Conservation (phyloP, 2,329 filamentous ascomycete species). For the Stemphylium lycopersici region DNA sequence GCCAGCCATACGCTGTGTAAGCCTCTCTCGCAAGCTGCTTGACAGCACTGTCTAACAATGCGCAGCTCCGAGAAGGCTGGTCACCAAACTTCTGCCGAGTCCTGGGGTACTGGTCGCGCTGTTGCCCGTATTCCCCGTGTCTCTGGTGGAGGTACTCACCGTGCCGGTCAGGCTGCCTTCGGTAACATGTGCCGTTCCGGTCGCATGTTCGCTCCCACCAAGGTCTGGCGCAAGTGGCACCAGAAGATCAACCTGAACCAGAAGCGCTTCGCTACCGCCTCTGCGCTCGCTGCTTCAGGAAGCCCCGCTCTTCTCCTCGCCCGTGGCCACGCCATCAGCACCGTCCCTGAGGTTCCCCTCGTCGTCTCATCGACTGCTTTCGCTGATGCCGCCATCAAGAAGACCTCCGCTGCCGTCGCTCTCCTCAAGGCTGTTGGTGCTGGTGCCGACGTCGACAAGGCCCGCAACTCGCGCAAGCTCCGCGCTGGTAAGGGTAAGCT, state of each 20-base stretch:
- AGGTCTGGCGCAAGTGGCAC: slow-evolving; percentile 99
- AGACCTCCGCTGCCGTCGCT: slow-evolving; percentile 84
- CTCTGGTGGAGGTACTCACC: slow-evolving; percentile 99
- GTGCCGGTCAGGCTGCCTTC: slow-evolving; percentile 99
- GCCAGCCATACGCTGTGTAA: slow-evolving; percentile 98
- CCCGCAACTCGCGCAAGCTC: slow-evolving; percentile 94
- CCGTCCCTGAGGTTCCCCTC: slow-evolving; percentile 93
- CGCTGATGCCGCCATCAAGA: slow-evolving; percentile 76
- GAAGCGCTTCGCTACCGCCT: slow-evolving; percentile 98
- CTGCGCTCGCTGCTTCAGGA: slow-evolving; percentile 94
- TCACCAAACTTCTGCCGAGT: slow-evolving; percentile 99
- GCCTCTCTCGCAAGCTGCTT: slow-evolving; percentile 13
- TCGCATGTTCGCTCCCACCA: slow-evolving; percentile 99
- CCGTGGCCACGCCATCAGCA: slow-evolving; percentile 93
- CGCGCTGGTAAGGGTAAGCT: slow-evolving; percentile 99
- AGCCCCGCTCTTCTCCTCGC: slow-evolving; percentile 93
- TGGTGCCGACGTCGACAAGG: slow-evolving; percentile 89
- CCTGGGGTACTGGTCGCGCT: slow-evolving; percentile 97
- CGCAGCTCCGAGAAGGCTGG: slow-evolving; percentile 86
- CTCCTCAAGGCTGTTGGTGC: slow-evolving; percentile 93
- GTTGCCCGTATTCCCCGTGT: slow-evolving; percentile 99
- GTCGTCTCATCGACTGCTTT: slow-evolving; percentile 93
- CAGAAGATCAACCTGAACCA: slow-evolving; percentile 99
- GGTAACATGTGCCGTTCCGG: slow-evolving; percentile 99
- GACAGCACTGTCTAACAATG: slow-evolving; percentile 23